Percentiles rank a stretch among this genome's conserved stretches.
These are phyloP conservation scores for Eremochloa ophiuroides DNA, from an alignment of 176 grass and related monocot genomes.

Conservation along the genomic window DNA sequence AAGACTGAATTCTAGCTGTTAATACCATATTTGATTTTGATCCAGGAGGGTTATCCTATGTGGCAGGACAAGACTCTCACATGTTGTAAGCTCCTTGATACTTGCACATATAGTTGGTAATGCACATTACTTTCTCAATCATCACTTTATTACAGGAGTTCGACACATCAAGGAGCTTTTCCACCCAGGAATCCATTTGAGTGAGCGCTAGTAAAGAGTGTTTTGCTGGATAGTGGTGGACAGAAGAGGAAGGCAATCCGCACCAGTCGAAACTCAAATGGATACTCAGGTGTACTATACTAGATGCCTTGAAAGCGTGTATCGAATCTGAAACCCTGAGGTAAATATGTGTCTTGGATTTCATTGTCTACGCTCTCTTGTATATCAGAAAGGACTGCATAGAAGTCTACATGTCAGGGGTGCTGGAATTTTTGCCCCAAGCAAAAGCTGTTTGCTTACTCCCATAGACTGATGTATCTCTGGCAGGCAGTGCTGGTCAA, in stretches of 20 bases:
- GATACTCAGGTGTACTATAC: conserved; percentile 31
- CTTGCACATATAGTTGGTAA: not conserved
- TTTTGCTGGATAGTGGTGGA: not conserved
- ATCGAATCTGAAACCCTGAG: not conserved
- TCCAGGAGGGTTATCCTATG: conserved; percentile 57
- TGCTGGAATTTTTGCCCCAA: not conserved
- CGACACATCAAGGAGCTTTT: conserved; percentile 52
- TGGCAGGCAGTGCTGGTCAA: not conserved
- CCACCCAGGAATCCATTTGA: conserved; percentile 80
- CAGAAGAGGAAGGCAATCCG: not conserved
- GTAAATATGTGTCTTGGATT: conserved; percentile 37
- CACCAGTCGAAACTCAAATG: not conserved
- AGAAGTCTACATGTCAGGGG: conserved; percentile 11
- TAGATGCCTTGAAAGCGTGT: conserved; percentile 3
- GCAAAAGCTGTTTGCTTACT: not conserved
- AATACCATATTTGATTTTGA: conserved; percentile 21
- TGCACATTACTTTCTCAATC: conserved; percentile 2
- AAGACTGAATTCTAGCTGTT: not conserved
- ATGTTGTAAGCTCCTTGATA: conserved; percentile 54
- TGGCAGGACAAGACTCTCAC: conserved; percentile 42
- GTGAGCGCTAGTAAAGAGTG: conserved; percentile 36
- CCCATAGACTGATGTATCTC: conserved; percentile 1
- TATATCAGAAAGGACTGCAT: conserved; percentile 25
- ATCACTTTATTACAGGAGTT: conserved; percentile 45
- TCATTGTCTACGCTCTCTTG: not conserved